Conservation (phyloP, 2,329 filamentous ascomycete genomes). For the Ascocoryne sarcoides region DNA sequence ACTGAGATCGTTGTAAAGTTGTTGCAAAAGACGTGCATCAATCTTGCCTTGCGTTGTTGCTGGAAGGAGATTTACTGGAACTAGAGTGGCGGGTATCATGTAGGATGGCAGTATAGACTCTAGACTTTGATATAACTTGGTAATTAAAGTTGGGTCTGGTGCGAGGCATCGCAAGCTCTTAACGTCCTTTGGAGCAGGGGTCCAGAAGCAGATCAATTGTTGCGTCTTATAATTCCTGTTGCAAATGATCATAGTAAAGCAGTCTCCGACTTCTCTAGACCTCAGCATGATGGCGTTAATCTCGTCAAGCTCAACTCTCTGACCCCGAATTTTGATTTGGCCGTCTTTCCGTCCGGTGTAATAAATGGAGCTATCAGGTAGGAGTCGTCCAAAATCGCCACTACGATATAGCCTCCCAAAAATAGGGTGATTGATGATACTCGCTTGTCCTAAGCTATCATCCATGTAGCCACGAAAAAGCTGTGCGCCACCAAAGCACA, state of each 20-base stretch:
- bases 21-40: slow-evolving; percentile 47
- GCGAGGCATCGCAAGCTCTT: slow-evolving; percentile 27
- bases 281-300: slow-evolving; percentile 56
- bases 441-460: slow-evolving; percentile 50
- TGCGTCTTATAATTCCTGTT: slow-evolving; percentile 33
- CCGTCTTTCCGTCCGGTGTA: slow-evolving; percentile 68
- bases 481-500: slow-evolving; percentile 82
- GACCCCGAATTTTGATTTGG: slow-evolving; percentile 74
- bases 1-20: slow-evolving; percentile 39
- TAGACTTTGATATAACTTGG: slow-evolving; percentile 45
- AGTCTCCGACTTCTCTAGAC: slow-evolving; percentile 46
- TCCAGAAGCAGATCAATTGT: slow-evolving; percentile 62
- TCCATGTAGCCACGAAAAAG: slow-evolving; percentile 69
- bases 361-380: slow-evolving; percentile 66
- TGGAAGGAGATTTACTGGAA: slow-evolving; percentile 63
- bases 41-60: slow-evolving; percentile 68
- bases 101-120: slow-evolving; percentile 55
- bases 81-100: slow-evolving; percentile 68
- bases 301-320: slow-evolving; percentile 70
- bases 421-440: slow-evolving; percentile 58
- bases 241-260: slow-evolving; percentile 51
- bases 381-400: slow-evolving; percentile 72
- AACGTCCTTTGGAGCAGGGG: slow-evolving; percentile 31
- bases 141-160: slow-evolving; percentile 30
- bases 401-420: slow-evolving; percentile 73